Base-by-base conservation (phyloP, 2,329 filamentous ascomycete genomes). In the Bipolaris zeicola region DNA sequence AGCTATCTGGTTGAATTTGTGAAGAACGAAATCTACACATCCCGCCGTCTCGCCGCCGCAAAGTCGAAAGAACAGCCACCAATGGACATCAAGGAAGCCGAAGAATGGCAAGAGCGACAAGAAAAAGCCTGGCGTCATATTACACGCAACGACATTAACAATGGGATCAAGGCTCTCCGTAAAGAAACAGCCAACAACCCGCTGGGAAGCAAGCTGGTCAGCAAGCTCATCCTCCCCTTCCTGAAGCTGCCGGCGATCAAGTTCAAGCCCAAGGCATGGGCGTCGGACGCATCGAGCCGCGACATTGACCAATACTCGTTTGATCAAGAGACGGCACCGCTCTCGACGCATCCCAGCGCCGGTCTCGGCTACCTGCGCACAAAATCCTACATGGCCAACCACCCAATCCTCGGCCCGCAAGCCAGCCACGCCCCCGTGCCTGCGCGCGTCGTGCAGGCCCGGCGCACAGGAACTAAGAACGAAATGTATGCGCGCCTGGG, bases 291-390 rank as follows among this genome's bases (percentile, higher is more conserved):
- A 11, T 73, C 76, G 8, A 71, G 60, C 60, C 64, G 74, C 52
- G 71, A 77, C 24, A 38, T 59, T 20, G 56, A 67, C 6, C 48
- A 64, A 20, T 66, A 64, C 52, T 55, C 55, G n/a, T 72, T 74
- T 56, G 64, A 69, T 57, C 62, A 68, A 39, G 65, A 81, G 67
- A 70, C 68, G 64, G 60, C 72, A 61, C 59, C 78, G 58, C 84
- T 85, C 1, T 82, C 81, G 55, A 89, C 87, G 6, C 87, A 89
- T 72, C 87, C 87, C 2, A 87, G 84, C 3, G 87, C 84, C 4
- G 87, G 87, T 60, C 77, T 89, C 5, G 83, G 83, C 13, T 89
- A 89, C 69, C 76, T 84, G 3, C 81, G 84, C 46, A 83, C 83
- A 11, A 78, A 80, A 52, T 77, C 83, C 20, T 77, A 82, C 65